Evolutionary conservation across 768 basidiomycete genomes (phyloP), one percentile per base, ranked within the genome.

Genomic region (Xanthoconium purpureum): DNA sequence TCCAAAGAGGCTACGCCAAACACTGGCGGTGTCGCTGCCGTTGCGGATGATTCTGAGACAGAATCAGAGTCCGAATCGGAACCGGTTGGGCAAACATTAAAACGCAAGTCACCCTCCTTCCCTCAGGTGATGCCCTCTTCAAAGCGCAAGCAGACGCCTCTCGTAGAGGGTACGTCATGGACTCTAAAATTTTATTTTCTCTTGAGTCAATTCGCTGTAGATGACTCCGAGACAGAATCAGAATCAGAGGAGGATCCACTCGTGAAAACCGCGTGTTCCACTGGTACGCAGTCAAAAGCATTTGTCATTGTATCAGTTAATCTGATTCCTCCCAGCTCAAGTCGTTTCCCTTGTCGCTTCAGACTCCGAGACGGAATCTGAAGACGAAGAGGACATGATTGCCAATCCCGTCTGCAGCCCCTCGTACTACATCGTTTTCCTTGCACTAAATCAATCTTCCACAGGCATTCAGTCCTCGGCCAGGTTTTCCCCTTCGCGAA

Each of bases 401-500:
- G 75, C 45, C 51, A 72, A 59, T 66, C 73, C 50, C 46, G 73
- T 63, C 73, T 71, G 63, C 35, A 43, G 17, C n/a, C 11, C 39
- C 15, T 50, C 7, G 7, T 17, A 46, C 15, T 29, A 17, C 18
- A 3, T 55, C 15, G 10, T 20, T 50, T 52, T 42, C 28, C 29
- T 46, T 38, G 13, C 29, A 44, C 49, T 60, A 15, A 62, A 36
- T 47, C 14, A 3, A 0, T 50, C 7, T 46, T 56, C 36, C 48
- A 44, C 33, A 83, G 79, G 67, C 63, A 55, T 60, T 78, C 15
- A 63, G 71, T 45, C 78, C 81, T 15, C 79, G 80, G 18, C 89
- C 89, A 4, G 76, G 75, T 8, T 84, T 88, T 54, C 74, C 77
- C 6, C 74, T 84, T 7, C 64, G 68, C 20, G 71, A 76, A 0